Base-by-base conservation (phyloP, 805 yeast species). In the Ascoidea tarda region DNA sequence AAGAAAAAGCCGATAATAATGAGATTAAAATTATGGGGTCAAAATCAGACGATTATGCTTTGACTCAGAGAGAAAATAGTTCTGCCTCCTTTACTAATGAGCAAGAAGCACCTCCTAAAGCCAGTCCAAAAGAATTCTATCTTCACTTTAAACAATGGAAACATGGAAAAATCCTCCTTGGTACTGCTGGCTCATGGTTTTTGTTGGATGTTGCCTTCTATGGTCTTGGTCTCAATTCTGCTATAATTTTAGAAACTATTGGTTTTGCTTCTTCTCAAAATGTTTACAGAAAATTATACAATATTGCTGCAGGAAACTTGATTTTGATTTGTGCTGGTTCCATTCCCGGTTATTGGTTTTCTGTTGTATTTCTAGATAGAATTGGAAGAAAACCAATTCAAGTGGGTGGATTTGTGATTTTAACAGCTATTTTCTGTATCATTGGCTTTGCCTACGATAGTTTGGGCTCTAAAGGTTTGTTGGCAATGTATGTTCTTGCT, bases 321-420 rank as follows among this genome's bases (percentile, higher is more conserved):
- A 88, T 88, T 70, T 76, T 89, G 67, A 79, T 88, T 57, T 87
- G 95, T 77, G 97, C 97, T 53, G 96, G 97, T 76, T 78, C 93
- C 49, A 55, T 53, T 44, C 96, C 96, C 60, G 96, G 96, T 64
- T 88, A 88, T 72, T 88, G 96, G 96, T 72, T 75, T 57, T 66
- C 93, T 33, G 87, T 83, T 60, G 88, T 87, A 51, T 82, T 91
- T 48, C 66, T 88, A 55, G 96, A 88, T 69, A 75, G 71, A 46
- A 60, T 88, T 60, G 96, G 96, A 62, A 82, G 96, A 76, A 87
- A 84, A 69, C 81, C 89, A 58, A 72, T 89, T 58, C 96, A 89
- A 73, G 55, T 87, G 31, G 72, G 71, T 63, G 95, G 96, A 61
- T 88, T 88, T 74, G 55, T 76, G 58, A 63, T 85, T 52, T 76